Percentiles rank a stretch among this genome's conserved stretches.
These are phyloP conservation scores for Jackrogersella multiformis DNA, from an alignment of 495 filamentous ascomycete species.

Conservation along the genomic window DNA sequence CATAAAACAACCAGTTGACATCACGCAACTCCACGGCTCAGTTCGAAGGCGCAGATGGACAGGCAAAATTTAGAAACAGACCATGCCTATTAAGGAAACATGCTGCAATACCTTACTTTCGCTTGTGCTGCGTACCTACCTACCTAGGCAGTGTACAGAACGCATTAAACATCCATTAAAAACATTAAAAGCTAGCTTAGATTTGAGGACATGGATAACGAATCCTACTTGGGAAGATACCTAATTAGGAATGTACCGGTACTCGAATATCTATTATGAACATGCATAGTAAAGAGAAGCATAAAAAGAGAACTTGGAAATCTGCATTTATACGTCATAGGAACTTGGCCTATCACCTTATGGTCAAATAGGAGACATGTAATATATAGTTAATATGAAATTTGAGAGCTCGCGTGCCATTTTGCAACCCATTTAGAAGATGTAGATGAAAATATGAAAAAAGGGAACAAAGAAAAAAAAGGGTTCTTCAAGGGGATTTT, in stretches of 20 bases:
- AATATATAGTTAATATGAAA: slow-evolving; percentile 24
- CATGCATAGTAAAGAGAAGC: not conserved
- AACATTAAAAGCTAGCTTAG: slow-evolving; percentile 7
- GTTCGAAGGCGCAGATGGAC: slow-evolving; percentile 12
- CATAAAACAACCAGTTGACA: not conserved
- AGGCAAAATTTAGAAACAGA: slow-evolving; percentile 34
- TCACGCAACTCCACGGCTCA: not conserved
- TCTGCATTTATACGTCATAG: slow-evolving; percentile 34
- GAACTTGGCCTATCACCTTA: slow-evolving; percentile 20
- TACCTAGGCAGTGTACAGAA: slow-evolving; percentile 10
- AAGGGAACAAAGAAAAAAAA: too few relatives aligned
- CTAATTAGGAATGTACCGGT: slow-evolving; percentile 9
- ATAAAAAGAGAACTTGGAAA: not conserved
- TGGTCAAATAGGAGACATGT: slow-evolving; percentile 27
- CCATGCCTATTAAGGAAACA: slow-evolving; percentile 13
- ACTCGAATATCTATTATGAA: not conserved
- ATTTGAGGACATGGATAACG: not conserved
- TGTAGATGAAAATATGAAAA: slow-evolving; percentile 8
- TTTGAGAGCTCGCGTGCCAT: slow-evolving; percentile 5
- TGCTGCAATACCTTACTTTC: slow-evolving; percentile 14
- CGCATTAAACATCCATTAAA: slow-evolving; percentile 10
- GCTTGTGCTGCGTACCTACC: slow-evolving; percentile 17
- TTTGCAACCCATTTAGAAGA: slow-evolving; percentile 8
- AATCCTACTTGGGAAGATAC: slow-evolving; percentile 14
- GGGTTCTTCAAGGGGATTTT: not conserved